Evolutionary conservation across 257 asterid genomes (phyloP).

Genomic region (Jacaranda mimosifolia): DNA sequence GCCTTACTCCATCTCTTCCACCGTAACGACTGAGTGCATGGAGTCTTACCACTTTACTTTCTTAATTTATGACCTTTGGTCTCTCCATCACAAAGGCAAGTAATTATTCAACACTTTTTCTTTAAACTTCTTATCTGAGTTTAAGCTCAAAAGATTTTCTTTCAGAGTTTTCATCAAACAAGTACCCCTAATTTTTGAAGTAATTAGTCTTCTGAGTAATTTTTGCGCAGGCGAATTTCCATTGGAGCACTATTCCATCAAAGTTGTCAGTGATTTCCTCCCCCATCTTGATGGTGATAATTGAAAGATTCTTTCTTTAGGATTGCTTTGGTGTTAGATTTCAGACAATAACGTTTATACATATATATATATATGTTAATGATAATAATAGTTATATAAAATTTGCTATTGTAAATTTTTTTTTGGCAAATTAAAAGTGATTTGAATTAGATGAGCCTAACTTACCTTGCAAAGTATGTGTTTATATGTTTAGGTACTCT

Average conservation of each 20-base stretch:
- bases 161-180: neutral
- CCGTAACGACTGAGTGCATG: constrained; percentile 21
- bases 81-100: constrained; percentile 34
- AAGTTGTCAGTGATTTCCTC: neutral
- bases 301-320: neutral
- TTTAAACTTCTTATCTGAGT: neutral
- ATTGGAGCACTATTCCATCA: neutral
- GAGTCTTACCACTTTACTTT: constrained; percentile 34
- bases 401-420: no score
- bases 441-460: no score
- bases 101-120: constrained; percentile 29
- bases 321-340: no score
- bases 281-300: neutral
- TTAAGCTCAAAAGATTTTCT: neutral
- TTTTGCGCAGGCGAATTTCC: neutral
- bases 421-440: no score
- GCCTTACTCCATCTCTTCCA: neutral
- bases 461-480: no score
- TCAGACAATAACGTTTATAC: no score
- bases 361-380: no score
- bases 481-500: no score
- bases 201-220: neutral
- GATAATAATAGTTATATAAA: no score
- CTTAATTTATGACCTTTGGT: constrained; percentile 37
- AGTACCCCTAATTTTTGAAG: neutral